phyloP scores from a whole-genome alignment of 2,329 filamentous ascomycete genomes.

The Hymenoscyphus infarciens region DNA sequence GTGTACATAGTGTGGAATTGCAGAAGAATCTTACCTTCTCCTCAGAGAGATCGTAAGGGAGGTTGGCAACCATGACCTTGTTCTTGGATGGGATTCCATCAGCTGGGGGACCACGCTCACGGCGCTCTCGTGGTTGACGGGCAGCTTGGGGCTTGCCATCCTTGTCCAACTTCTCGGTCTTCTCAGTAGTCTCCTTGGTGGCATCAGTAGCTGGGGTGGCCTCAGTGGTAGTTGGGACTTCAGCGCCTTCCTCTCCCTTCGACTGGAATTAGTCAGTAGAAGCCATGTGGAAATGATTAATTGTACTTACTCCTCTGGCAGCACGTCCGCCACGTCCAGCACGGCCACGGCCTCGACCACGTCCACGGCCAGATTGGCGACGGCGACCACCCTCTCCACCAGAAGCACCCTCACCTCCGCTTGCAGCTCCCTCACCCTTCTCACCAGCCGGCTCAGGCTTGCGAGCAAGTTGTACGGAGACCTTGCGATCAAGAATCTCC shows the following conservation, averaged over 20 bases:
- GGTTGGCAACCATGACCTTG: slow-evolving; percentile 99
- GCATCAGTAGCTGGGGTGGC: slow-evolving; percentile 58
- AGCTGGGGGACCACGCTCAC: slow-evolving; percentile 90
- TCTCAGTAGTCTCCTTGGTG: slow-evolving; percentile 51
- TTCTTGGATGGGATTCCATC: slow-evolving; percentile 98
- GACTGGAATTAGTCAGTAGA: slow-evolving; percentile 27
- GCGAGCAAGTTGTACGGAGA: slow-evolving; percentile 96
- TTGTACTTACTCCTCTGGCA: slow-evolving; percentile 60
- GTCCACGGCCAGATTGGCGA: slow-evolving; percentile 60
- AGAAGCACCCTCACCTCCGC: slow-evolving; percentile 65
- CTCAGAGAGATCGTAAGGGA: slow-evolving; percentile 96
- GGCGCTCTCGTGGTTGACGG: slow-evolving; percentile 57
- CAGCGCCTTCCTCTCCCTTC: slow-evolving; percentile 39
- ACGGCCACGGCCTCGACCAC: slow-evolving; percentile 63
- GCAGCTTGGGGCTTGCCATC: slow-evolving; percentile 37
- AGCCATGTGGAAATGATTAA: slow-evolving; percentile 17
- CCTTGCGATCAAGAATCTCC: slow-evolving; percentile 97
- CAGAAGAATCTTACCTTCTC: slow-evolving; percentile 65
- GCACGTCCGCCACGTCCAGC: slow-evolving; percentile 61
- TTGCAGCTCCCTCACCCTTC: slow-evolving; percentile 66
- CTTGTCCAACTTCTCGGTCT: slow-evolving; percentile 44
- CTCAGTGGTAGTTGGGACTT: slow-evolving; percentile 49
- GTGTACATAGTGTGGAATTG: slow-evolving; percentile 31
- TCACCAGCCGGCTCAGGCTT: slow-evolving; percentile 86
- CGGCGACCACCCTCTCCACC: slow-evolving; percentile 65